A percentile compares a stretch with the other conserved stretches of the same genome.
Conservation (phyloP, 805 yeast genomes). For the Hanseniaspora singularis region DNA sequence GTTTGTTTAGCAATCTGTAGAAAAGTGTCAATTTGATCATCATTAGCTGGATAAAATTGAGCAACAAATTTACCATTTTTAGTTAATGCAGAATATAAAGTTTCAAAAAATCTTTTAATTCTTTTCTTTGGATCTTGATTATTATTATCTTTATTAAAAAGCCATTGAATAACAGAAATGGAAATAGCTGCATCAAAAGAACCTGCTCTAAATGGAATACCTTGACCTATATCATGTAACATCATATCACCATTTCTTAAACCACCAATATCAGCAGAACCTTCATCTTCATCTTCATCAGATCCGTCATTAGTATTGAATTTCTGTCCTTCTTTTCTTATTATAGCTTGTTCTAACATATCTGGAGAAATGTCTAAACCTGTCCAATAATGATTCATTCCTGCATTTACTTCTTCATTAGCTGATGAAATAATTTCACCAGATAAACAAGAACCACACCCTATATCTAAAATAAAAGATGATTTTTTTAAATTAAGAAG, state of each 20-base stretch:
- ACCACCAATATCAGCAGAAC: slow-evolving; percentile 6
- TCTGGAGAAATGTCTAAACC: slow-evolving; percentile 95
- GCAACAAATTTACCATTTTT: slow-evolving; percentile 97
- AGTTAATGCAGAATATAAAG: slow-evolving; percentile 71
- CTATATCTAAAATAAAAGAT: slow-evolving; percentile 74
- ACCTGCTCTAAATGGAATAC: slow-evolving; percentile 92
- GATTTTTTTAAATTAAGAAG: slow-evolving; percentile 57
- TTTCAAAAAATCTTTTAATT: slow-evolving; percentile 69
- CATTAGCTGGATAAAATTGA: slow-evolving; percentile 90
- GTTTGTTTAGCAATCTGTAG: slow-evolving; percentile 78
- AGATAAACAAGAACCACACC: slow-evolving; percentile 93
- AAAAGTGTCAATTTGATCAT: slow-evolving; percentile 67
- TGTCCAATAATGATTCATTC: slow-evolving; percentile 59
- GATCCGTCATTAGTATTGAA: slow-evolving; percentile 8
- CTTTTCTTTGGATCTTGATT: slow-evolving; percentile 75
- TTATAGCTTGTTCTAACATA: slow-evolving; percentile 90
- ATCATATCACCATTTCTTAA: slow-evolving; percentile 62
- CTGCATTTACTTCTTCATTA: slow-evolving; percentile 48
- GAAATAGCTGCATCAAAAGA: slow-evolving; percentile 93
- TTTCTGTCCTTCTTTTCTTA: slow-evolving; percentile 59
- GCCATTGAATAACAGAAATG: slow-evolving; percentile 93
- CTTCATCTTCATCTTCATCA: slow-evolving; percentile 4
- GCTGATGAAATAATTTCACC: slow-evolving; percentile 61
- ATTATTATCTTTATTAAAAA: slow-evolving; percentile 86
- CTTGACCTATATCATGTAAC: slow-evolving; percentile 84